Evolutionary conservation across 73 alveolate species (phyloP).

Genomic region (Paramecium biaurelia): DNA sequence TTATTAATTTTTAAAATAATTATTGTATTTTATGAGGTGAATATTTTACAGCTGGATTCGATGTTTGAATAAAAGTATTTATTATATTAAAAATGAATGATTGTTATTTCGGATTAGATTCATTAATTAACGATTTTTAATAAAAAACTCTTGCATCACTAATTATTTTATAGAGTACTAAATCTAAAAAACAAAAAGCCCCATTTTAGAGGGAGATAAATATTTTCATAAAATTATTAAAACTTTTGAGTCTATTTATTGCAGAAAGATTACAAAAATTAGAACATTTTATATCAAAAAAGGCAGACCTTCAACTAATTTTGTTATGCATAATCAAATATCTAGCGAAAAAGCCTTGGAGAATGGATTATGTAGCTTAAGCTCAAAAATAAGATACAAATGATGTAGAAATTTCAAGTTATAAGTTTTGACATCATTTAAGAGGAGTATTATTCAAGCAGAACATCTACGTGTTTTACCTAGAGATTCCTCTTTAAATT

Average conservation of each 20-base stretch:
- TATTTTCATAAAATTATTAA: slow-evolving; percentile 14
- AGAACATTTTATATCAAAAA: background rate
- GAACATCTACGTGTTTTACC: slow-evolving; percentile 22
- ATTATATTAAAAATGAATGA: slow-evolving; percentile 22
- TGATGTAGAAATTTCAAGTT: slow-evolving; percentile 27
- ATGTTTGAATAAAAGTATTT: background rate
- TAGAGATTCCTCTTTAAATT: background rate
- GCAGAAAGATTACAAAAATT: slow-evolving; percentile 34
- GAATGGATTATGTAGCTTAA: background rate
- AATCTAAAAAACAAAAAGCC: background rate
- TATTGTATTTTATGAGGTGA: too few species aligned
- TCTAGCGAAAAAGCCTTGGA: slow-evolving; percentile 13
- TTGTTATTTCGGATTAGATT: background rate
- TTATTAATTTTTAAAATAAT: too few species aligned
- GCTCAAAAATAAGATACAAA: background rate
- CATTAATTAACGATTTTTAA: slow-evolving; percentile 22
- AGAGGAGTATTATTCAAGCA: background rate
- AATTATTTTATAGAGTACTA: background rate
- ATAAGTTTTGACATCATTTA: background rate
- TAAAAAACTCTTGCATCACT: background rate
- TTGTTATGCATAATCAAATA: background rate
- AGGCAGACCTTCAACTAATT: background rate
- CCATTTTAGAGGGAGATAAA: background rate
- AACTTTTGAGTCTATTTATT: background rate
- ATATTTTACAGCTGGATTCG: too few species aligned